Evolutionary conservation across 176 grass and related monocot genomes (phyloP).

Genomic region (Cenchrus purpureus): DNA sequence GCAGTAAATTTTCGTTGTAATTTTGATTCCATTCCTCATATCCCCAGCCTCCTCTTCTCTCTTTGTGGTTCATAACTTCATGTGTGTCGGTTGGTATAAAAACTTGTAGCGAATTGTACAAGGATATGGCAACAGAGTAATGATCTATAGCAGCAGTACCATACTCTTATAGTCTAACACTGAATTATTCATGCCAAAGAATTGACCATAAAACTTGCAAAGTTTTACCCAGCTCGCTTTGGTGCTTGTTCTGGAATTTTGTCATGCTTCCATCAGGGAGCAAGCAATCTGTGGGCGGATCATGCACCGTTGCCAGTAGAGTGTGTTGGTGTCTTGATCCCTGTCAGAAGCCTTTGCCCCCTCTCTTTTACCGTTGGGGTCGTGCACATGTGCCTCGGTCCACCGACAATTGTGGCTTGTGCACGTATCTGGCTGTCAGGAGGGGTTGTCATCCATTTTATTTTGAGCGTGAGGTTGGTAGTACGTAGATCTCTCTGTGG

Average conservation of each 20-base stretch:
- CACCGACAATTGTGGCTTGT: background rate
- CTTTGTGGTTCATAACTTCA: constrained; percentile 11
- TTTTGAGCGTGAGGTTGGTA: background rate
- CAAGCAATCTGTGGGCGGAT: too few species aligned
- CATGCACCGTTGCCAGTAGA: background rate
- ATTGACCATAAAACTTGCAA: background rate
- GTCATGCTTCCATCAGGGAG: constrained; percentile 1
- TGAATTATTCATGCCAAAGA: background rate
- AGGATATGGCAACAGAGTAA: constrained; percentile 16
- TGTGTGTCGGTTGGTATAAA: background rate
- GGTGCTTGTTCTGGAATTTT: constrained; percentile 5
- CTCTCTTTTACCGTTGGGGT: background rate
- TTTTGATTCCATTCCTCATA: background rate
- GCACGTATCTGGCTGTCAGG: background rate
- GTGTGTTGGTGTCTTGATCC: background rate
- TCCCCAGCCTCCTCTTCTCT: background rate
- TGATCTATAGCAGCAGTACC: constrained; percentile 3
- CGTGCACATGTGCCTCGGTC: background rate
- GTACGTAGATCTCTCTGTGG: background rate
- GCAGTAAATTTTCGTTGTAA: constrained; percentile 3
- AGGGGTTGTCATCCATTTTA: background rate
- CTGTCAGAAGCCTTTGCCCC: background rate
- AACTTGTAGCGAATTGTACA: constrained; percentile 23
- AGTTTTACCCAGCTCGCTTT: background rate
- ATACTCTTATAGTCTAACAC: background rate